Conservation (phyloP, 805 yeast genomes). For the Saccharomycopsis sp. region DNA sequence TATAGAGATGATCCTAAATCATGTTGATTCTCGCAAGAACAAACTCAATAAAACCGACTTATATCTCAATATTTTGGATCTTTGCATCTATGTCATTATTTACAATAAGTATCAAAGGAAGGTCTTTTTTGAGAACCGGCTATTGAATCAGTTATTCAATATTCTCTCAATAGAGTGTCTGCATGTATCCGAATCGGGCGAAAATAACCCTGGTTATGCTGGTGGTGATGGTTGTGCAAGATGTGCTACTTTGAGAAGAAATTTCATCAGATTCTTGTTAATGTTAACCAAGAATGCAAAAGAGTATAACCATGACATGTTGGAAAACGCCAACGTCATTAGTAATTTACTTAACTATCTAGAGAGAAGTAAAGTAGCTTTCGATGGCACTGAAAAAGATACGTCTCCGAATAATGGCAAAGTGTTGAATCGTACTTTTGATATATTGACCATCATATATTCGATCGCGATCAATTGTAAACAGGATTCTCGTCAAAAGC, state of each 20-base stretch:
- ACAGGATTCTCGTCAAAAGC: slow-evolving; percentile 13
- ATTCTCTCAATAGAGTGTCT: slow-evolving; percentile 4
- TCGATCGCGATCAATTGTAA: slow-evolving; percentile 15
- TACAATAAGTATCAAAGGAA: slow-evolving; percentile 14
- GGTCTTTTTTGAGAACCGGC: slow-evolving; percentile 8
- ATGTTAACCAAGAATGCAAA: slow-evolving; percentile 16
- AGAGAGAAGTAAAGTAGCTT: neutral
- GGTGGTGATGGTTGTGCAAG: neutral
- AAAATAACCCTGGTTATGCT: neutral
- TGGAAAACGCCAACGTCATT: slow-evolving; percentile 4
- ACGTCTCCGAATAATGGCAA: slow-evolving; percentile 1
- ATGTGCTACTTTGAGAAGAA: slow-evolving; percentile 6
- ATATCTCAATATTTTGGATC: slow-evolving; percentile 11
- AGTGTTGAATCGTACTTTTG: slow-evolving; percentile 9
- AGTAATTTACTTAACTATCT: slow-evolving; percentile 2
- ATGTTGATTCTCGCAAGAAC: neutral
- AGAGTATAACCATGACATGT: slow-evolving; percentile 14
- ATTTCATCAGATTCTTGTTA: slow-evolving; percentile 17
- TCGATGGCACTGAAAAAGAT: slow-evolving; percentile 1
- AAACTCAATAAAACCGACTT: slow-evolving; percentile 4
- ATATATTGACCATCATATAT: slow-evolving; percentile 18
- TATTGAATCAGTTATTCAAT: slow-evolving; percentile 12
- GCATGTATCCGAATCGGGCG: neutral
- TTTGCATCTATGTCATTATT: slow-evolving; percentile 13
- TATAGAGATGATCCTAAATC: slow-evolving; percentile 9